Conservation (phyloP, 2,329 filamentous ascomycete genomes). For the Colletotrichum costaricense region DNA sequence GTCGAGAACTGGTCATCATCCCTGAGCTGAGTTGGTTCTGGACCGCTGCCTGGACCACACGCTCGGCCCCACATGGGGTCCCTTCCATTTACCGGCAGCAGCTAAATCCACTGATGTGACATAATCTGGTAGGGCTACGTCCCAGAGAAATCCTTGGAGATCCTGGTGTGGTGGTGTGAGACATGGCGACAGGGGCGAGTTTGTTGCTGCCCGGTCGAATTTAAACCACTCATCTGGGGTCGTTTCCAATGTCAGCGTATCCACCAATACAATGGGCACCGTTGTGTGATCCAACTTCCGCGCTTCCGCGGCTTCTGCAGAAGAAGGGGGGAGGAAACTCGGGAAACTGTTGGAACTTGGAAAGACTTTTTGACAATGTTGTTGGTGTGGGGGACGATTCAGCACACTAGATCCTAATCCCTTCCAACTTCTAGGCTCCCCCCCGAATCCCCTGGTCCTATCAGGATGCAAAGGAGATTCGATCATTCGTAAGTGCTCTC, state of each 20-base stretch:
- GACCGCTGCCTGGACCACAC: background rate
- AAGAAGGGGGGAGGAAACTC: background rate
- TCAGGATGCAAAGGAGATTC: background rate
- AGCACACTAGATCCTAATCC: background rate
- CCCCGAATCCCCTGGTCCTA: background rate
- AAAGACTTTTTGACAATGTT: background rate
- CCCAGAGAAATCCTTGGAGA: slow-evolving; percentile 7
- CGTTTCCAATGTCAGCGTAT: background rate
- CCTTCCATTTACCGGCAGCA: slow-evolving; percentile 12
- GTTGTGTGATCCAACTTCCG: background rate
- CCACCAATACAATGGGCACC: background rate
- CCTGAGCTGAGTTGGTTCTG: background rate
- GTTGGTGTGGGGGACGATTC: background rate
- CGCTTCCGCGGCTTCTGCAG: background rate
- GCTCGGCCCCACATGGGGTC: background rate
- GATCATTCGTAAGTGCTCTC: background rate
- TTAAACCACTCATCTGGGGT: slow-evolving; percentile 1
- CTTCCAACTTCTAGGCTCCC: background rate
- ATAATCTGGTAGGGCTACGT: slow-evolving; percentile 21
- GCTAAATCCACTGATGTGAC: slow-evolving; percentile 3
- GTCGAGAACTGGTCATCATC: background rate
- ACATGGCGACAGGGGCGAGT: background rate
- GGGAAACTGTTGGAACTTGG: background rate
- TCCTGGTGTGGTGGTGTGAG: background rate
- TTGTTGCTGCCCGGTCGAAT: background rate